Evolutionary conservation across 768 basidiomycete species (phyloP), one percentile per base, ranked within the genome.

Genomic region (Auriscalpium orientale): DNA sequence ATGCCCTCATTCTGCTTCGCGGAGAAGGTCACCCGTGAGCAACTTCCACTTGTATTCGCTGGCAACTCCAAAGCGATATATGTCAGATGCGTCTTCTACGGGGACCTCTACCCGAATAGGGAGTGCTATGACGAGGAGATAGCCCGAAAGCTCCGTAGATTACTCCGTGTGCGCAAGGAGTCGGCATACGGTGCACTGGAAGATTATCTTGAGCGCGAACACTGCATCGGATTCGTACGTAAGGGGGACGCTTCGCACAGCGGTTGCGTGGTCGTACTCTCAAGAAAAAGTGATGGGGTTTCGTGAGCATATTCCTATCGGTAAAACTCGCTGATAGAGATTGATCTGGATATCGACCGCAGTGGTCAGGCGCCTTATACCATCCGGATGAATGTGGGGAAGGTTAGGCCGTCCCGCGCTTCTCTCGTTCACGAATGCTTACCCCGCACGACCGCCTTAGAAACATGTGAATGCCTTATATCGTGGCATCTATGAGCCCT

Each of bases 51-150:
- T 45, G 36, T 1, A 49, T 43, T 21, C 36, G 11, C 49, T 46
- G 48, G 12, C 51, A 52, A 22, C 40, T 44, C 33, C 44, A 37
- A 34, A 37, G 47, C 55, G 44, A 44, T 51, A 20, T 38, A 36
- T 34, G n/a, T 21, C 16, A 92, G 90, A 43, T 93, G 90, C 62
- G 82, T 91, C n/a, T 93, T 91, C 68, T 91, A 91, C 58, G 90
- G 89, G 7, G 90, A 92, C 67, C 64, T 91, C 15, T 90, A 89
- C 63, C 85, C 83, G 0, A 87, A 89, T 62, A 61, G 70, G 44
- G 85, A 87, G 67, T 83, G 84, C 58, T 88, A 82, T 64, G 76
- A 84, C 58, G 76, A 76, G 57, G 65, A 67, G 15, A 75, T 77
- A 8, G 76, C 85, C 9, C 66, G 65, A 35, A 79, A 79, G 46